Base-by-base conservation (phyloP, 2,329 filamentous ascomycete species). In the Botrytis hyacinthi region DNA sequence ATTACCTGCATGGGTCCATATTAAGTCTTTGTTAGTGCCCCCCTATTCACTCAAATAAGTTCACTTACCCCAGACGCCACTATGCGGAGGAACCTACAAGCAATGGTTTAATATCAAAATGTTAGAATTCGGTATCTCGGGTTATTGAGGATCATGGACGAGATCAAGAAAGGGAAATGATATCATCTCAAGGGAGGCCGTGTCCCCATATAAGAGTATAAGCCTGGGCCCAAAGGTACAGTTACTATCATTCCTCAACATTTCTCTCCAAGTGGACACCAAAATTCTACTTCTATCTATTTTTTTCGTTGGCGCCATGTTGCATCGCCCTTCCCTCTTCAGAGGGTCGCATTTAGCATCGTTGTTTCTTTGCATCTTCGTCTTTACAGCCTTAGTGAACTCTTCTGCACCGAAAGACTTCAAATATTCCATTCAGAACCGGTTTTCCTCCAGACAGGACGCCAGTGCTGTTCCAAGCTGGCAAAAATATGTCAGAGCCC, bases 401-500 rank as follows among this genome's bases (percentile, higher is more conserved):
- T 73, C 63, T 40, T 26, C 48, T 29, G 14, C 51, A 29, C 63
- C 71, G 26, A 37, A 29, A 16, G 37, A 51, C 20, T 59, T 37
- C 20, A 65, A 44, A 66, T 54, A 65, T 22, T 7, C 22, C 18
- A 32, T 48, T 22, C 61, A 72, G 32, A 59, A 57, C 14, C 48
- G 60, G 22, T 26, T 60, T 10, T 20, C 10, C 18, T 44, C 66
- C 14, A 72, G 26, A 9, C 40, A 67, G 29, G 40, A 59, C 29
- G 14, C 59, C 29, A 48, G 32, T 69, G 32, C 29, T 40, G 26
- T 37, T 69, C 40, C 71, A 46, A 40, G 48, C 14, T 85, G 84
- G 84, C 79, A 83, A 12, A 80, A 80, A 63, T 83, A 83, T 73
- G 80, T 85, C 20, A 81, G 83, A 63, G 80, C 83, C 3, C 83